Evolutionary conservation across 2,329 filamentous ascomycete genomes (phyloP).

Genomic region (Plectosphaerella cucumerina): DNA sequence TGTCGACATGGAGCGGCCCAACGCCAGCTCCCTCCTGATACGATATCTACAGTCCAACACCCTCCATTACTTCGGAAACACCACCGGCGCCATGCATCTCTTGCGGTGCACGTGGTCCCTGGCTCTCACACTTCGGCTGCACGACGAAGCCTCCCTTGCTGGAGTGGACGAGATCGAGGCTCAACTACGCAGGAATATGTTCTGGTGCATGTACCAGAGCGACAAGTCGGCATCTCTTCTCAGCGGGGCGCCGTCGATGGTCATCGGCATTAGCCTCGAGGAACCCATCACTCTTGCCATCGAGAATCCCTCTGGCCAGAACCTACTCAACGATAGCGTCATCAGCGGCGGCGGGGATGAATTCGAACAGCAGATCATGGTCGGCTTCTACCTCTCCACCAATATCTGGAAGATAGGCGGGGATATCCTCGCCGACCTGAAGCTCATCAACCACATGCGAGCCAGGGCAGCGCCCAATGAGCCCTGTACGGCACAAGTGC

Average conservation of each 20-base stretch:
- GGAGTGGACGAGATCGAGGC: conserved; percentile 29
- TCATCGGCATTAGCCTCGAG: conserved; percentile 37
- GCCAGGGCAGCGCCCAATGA: neutral
- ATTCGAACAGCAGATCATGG: neutral
- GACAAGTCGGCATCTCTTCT: conserved; percentile 32
- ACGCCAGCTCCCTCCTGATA: conserved; percentile 36
- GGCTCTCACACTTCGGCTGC: conserved; percentile 35
- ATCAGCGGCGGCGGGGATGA: neutral
- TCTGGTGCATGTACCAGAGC: conserved; percentile 34
- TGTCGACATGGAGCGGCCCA: conserved; percentile 34
- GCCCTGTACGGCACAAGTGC: neutral
- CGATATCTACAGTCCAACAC: conserved; percentile 42
- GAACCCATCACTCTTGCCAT: conserved; percentile 28
- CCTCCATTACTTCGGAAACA: conserved; percentile 35
- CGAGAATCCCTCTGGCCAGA: neutral
- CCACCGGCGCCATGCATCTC: conserved; percentile 39
- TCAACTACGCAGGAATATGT: conserved; percentile 27
- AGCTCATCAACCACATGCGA: neutral
- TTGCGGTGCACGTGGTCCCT: conserved; percentile 38
- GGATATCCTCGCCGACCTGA: neutral
- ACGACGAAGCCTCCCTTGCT: conserved; percentile 29
- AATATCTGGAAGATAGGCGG: neutral
- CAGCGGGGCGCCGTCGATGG: conserved; percentile 36
- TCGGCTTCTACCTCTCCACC: neutral
- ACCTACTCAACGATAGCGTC: neutral